phyloP scores from a whole-genome alignment of 2,329 filamentous ascomycete genomes.

The Fusarium sp. region DNA sequence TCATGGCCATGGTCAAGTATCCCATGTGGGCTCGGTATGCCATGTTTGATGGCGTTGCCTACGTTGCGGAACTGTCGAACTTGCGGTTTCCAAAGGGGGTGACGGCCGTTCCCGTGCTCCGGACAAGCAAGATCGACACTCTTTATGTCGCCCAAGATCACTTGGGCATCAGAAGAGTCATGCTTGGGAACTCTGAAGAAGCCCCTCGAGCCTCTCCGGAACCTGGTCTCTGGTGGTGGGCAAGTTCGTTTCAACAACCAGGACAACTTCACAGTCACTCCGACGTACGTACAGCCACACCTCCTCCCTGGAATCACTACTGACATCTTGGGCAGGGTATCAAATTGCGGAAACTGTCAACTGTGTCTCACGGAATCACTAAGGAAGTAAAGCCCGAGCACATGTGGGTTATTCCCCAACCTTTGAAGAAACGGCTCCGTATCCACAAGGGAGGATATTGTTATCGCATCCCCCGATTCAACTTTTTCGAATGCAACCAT shows the following conservation, averaged over 20 bases:
- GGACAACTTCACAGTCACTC: neutral
- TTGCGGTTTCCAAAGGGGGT: neutral
- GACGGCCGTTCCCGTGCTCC: neutral
- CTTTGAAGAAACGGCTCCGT: neutral
- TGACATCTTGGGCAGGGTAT: neutral
- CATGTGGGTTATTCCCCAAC: neutral
- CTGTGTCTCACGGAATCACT: neutral
- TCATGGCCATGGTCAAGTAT: neutral
- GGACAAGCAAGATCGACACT: neutral
- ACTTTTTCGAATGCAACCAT: neutral
- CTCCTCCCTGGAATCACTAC: neutral
- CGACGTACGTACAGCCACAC: neutral
- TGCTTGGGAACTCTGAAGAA: neutral
- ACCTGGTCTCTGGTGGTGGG: neutral
- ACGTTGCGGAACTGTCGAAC: neutral
- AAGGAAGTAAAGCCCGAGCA: neutral
- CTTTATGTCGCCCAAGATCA: neutral
- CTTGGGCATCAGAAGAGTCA: neutral
- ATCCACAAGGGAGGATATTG: neutral
- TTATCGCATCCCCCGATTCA: neutral
- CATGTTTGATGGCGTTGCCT: neutral
- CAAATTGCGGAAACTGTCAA: neutral
- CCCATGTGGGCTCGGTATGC: neutral
- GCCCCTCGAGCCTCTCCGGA: neutral
- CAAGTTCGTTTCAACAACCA: neutral